Base-by-base conservation (phyloP, 768 basidiomycete species). In the Calocybe cyanea region DNA sequence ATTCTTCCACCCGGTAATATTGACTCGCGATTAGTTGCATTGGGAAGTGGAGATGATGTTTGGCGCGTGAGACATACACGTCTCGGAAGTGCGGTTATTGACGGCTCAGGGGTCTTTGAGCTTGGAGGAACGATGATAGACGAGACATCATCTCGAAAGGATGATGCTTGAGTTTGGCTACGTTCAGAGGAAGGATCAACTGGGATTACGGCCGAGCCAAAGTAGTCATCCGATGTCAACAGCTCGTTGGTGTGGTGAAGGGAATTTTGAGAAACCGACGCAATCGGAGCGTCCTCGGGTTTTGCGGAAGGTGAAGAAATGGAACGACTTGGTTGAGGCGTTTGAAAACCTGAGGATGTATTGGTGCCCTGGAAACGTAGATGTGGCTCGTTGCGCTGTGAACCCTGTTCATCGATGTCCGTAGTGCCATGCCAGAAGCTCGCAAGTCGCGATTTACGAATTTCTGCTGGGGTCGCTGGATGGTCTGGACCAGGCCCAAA, bases 381-480 rank as follows among this genome's bases (percentile, higher is more conserved):
- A 8, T 57, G 23, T 25, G 38, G 31, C 60, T 57, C 41, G 35
- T 35, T 33, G 18, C 25, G 38, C 23, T 33, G 38, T 34, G 43
- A 28, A 23, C 52, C 36, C 31, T 42, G 52, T 21, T 72, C 62
- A n/a, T 73, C 75, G 4, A 87, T 73, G 53, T 86, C 84, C 25
- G 75, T 80, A 4, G 85, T 87, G 14, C 83, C 85, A 48, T 87
- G 74, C 87, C 87, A 90, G 53, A 89, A 90, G 45, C 80, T 81
- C 34, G 76, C 75, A 21, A 87, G 61, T 21, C 83, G 75, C 18
- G 75, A 68, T 51, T 77, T 79, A 30, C 85, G 75, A 28, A 63
- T 67, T 38, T 63, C 70, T 32, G 77, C 73, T 1, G 80, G 74
- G 1, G 76, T 77, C 14, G 60, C 56, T 0, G 72, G 63, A 55